These are phyloP conservation scores for Tuber brumale DNA, from an alignment of 495 filamentous ascomycete species.

Conservation along the genomic window DNA sequence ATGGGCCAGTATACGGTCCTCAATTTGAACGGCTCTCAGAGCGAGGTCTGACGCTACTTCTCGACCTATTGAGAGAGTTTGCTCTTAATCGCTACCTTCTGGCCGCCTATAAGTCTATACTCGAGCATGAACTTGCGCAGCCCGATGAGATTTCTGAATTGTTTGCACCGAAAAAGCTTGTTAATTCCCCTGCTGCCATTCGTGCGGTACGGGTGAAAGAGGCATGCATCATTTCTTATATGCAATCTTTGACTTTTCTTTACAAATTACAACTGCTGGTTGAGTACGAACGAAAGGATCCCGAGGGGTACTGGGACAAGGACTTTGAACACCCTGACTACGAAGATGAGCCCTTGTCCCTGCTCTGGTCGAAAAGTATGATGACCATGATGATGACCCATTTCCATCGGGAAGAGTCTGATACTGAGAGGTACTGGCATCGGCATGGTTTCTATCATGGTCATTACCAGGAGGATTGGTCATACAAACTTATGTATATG, in stretches of 20 bases:
- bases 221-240: background rate
- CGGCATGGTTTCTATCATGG: background rate
- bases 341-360: background rate
- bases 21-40: background rate
- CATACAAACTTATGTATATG: slow-evolving; percentile 3
- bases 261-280: slow-evolving; percentile 4
- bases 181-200: background rate
- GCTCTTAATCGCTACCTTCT: slow-evolving; percentile 2
- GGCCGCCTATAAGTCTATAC: background rate
- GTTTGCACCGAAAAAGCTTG: background rate
- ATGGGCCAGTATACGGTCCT: background rate
- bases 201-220: background rate
- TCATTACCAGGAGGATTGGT: background rate
- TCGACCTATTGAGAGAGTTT: background rate
- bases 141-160: slow-evolving; percentile 2
- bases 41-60: background rate
- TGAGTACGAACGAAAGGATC: background rate
- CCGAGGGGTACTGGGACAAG: background rate
- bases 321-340: background rate
- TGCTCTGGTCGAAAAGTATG: slow-evolving; percentile 1
- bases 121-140: background rate
- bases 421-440: slow-evolving; percentile 1
- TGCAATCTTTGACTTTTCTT: slow-evolving; percentile 2
- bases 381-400: slow-evolving; percentile 6
- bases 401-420: background rate